Evolutionary conservation across 2,329 filamentous ascomycete species (phyloP), one percentile per base, ranked within the genome.

Genomic region (Penicillium sp.): DNA sequence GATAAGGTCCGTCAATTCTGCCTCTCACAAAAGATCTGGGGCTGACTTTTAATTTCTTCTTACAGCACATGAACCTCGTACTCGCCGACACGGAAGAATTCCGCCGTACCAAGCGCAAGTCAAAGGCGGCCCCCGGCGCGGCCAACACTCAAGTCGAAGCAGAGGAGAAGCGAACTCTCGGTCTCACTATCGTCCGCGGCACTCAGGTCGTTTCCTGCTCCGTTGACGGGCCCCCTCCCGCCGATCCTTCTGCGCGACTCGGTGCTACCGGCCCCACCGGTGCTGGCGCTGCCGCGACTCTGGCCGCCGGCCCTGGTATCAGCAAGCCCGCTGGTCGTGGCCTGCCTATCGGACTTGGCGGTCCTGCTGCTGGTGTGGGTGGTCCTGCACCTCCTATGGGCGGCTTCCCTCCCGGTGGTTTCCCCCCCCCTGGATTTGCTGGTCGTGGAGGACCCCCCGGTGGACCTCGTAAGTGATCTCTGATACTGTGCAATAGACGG

Each of bases 51-150:
- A 56, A 21, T 53, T 53, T 23, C 46, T 2, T 34, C 33, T 56
- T 49, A 45, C 61, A 95, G 91, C 94, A 99, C 76, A 99, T 99
- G 94, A 99, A 99, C 75, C 85, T 99, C 61, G 94, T 99, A 57
- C 88, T 99, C 58, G 94, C 93, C 76, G 94, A 99, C 70, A 97
- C 94, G 63, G 94, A 99, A 83, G 93, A 97, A 75, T 96, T 96
- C 76, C 89, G 92, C 72, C 88, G 88, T 70, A 87, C 93, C 58
- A 95, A 94, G 80, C 85, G 89, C 75, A 93, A 88, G 79, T 84
- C 84, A 64, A 95, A 94, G 78, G 70, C 73, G 43, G 66, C 72
- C 46, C 80, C 85, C 60, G 81, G 81, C 51, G 81, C 84, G 62
- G 73, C 82, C 45, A 79, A 81, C 58, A 83, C 88, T 49, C 83